Evolutionary conservation across 176 grass and related monocot genomes (phyloP).

Genomic region (Paspalum notatum): DNA sequence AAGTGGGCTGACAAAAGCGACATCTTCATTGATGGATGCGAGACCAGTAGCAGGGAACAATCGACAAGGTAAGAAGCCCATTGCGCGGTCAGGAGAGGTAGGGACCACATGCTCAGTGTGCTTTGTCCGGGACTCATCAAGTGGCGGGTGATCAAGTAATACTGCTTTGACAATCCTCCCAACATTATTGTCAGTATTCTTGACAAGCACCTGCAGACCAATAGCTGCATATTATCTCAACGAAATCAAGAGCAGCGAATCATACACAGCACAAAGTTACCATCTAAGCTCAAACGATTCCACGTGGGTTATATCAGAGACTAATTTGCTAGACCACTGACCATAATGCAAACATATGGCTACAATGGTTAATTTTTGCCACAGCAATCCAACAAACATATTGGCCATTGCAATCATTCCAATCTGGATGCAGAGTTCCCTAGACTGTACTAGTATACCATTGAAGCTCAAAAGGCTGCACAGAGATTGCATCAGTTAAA

Average conservation of each 20-base stretch:
- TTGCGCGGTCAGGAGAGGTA: constrained; percentile 35
- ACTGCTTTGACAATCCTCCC: constrained; percentile 78
- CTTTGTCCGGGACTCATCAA: constrained; percentile 31
- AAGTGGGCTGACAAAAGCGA: constrained; percentile 81
- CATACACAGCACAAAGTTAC: background rate
- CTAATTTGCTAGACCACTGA: background rate
- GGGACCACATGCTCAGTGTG: constrained; percentile 16
- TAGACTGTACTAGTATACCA: background rate
- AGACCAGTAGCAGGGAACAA: constrained; percentile 36
- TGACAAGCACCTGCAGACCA: constrained; percentile 76
- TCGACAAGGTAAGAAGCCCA: constrained; percentile 66
- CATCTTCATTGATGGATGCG: constrained; percentile 39
- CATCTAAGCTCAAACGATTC: background rate
- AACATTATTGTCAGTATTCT: constrained; percentile 84
- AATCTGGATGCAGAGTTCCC: background rate
- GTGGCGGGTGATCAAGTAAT: constrained; percentile 54
- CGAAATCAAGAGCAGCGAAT: constrained; percentile 12
- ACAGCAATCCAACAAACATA: background rate
- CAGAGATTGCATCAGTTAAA: background rate
- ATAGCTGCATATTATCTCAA: constrained; percentile 2
- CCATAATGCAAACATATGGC: background rate
- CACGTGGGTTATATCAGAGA: background rate
- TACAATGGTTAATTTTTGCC: background rate
- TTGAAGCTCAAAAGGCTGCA: background rate
- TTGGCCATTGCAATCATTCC: background rate